Percentiles rank a stretch among this genome's conserved stretches.
phyloP scores from a whole-genome alignment of 2,329 filamentous ascomycete genomes.

The Xylariaceae sp. region DNA sequence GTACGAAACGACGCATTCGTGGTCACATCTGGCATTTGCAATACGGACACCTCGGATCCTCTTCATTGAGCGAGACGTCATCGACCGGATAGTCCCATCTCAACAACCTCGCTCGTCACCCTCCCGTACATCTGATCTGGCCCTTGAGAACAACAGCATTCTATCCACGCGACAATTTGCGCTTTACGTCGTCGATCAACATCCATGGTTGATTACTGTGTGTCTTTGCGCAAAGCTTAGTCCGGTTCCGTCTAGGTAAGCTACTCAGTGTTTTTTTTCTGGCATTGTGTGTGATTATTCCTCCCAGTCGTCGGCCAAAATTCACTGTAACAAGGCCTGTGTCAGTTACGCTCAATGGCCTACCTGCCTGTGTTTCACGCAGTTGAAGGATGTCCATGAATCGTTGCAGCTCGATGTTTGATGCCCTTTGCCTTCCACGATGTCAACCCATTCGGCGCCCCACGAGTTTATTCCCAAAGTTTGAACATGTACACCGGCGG shows the following conservation, averaged over 20 bases:
- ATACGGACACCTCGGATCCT: constrained; percentile 19
- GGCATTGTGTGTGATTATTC: neutral
- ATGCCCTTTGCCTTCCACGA: neutral
- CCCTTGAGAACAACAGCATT: neutral
- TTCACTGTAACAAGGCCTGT: neutral
- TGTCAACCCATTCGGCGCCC: neutral
- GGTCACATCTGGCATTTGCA: constrained; percentile 7
- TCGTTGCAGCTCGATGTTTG: neutral
- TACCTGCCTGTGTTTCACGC: neutral
- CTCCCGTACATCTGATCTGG: neutral
- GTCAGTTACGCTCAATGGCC: neutral
- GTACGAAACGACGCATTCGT: constrained; percentile 20
- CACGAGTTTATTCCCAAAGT: neutral
- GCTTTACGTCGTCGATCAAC: neutral
- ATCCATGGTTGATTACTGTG: neutral
- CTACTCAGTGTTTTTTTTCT: neutral
- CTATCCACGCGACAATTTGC: neutral
- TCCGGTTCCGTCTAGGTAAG: neutral
- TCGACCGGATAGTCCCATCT: constrained; percentile 15
- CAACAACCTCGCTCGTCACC: neutral
- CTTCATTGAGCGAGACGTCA: constrained; percentile 24
- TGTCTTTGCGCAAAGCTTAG: neutral
- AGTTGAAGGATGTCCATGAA: neutral
- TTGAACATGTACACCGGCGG: neutral
- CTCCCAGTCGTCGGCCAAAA: neutral